Conservation (phyloP, 495 filamentous ascomycete genomes). For the Halenospora varia region DNA sequence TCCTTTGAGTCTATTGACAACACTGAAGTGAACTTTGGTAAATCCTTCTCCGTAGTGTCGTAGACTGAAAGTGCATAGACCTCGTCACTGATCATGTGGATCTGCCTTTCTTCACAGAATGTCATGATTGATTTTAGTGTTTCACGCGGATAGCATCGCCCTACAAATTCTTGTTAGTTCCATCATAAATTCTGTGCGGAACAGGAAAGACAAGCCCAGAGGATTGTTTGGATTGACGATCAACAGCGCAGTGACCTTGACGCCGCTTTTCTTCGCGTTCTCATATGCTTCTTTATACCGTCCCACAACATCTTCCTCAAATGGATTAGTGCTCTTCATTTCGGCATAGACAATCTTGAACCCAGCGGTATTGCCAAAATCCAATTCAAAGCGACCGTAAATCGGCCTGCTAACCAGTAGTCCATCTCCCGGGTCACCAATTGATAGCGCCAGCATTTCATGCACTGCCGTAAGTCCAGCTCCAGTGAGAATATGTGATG, state of each 20-base stretch:
- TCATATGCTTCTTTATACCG: constrained; percentile 24
- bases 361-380: constrained; percentile 7
- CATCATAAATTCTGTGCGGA: constrained; percentile 1
- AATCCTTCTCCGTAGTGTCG: constrained; percentile 29
- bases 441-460: constrained; percentile 39
- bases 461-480: constrained; percentile 45
- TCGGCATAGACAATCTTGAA: constrained; percentile 35
- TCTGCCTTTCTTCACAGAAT: constrained; percentile 48
- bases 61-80: constrained; percentile 57
- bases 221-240: constrained; percentile 62
- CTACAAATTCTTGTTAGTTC: constrained; percentile 10
- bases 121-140: constrained; percentile 43
- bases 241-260: constrained; percentile 45
- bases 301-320: constrained; percentile 29
- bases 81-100: constrained; percentile 62
- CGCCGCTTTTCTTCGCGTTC: constrained; percentile 22
- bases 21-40: constrained; percentile 47
- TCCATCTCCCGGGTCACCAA: constrained; percentile 44
- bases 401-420: constrained; percentile 46
- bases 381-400: constrained; percentile 42
- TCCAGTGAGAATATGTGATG: constrained; percentile 39
- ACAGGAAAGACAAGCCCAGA: constrained; percentile 34
- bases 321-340: constrained; percentile 42
- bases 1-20: constrained; percentile 42
- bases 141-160: constrained; percentile 49